Base-by-base conservation (phyloP, 208 protist genomes). In the Trypanosoma avium region DNA sequence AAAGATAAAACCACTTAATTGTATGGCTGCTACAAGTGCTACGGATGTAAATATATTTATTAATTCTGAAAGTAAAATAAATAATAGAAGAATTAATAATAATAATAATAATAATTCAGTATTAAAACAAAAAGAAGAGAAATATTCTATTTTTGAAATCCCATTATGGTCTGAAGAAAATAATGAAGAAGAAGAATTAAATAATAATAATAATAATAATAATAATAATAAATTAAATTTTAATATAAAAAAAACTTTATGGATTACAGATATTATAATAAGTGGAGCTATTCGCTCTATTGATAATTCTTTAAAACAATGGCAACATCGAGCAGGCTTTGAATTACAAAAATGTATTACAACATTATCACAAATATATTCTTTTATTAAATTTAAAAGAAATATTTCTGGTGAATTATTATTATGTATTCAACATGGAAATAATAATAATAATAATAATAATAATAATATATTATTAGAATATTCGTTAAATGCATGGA, bases 221-320 rank as follows among this genome's bases (percentile, higher is more conserved):
- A 9, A 42, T 42, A 2, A 24, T 4, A 30, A 24, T 24, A 30
- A 15, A 30, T n/a, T 30, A 30, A 30, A n/a, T 8, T n/a, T 0
- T 7, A 15, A 24, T 2, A 24, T 24, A 12, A 26, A n/a, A 30
- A 1, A 30, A 26, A 32, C 29, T 35, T 36, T 17, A 2, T 54
- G 48, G 48, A n/a, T 54, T 33, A 33, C 9, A 35, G 48, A 54
- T n/a, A 3, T 56, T 40, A 38, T 56, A 21, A 17, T 56, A 24
- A 17, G 7, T 2, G 27, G 26, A 13, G 48, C 48, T 33, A 17
- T 54, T 33, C 48, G 48, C 22, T 33, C 7, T 33, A 15, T 33
- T 15, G 48, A 54, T 54, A 3, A 54, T n/a, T 54, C 48, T 19
- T 26, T 26, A 19, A 54, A 19, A 33, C 48, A 30, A 4, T 54